Evolutionary conservation across 1,284 basidiomycete species (phyloP).

Genomic region (Ustilago xerochloae): DNA sequence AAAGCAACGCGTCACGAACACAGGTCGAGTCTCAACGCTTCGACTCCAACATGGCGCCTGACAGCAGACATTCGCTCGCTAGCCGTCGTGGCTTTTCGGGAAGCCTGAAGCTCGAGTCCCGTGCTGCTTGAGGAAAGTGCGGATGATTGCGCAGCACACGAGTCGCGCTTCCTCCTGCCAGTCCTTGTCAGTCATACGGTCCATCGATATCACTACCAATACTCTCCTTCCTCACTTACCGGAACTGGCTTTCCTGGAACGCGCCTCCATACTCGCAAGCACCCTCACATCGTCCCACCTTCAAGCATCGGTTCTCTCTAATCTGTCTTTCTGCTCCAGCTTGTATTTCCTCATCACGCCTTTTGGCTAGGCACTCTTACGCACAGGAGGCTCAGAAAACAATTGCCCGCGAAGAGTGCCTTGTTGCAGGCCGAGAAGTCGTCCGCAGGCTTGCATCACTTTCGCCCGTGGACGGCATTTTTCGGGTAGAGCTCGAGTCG

Average conservation of each 20-base stretch:
- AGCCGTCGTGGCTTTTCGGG: slow-evolving; percentile 46
- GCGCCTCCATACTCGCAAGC: slow-evolving; percentile 25
- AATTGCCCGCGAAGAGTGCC: background rate
- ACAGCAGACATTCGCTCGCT: slow-evolving; percentile 27
- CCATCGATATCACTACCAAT: too few species aligned
- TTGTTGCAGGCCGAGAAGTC: background rate
- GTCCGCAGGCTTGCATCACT: background rate
- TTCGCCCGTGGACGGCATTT: background rate
- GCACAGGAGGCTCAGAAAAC: background rate
- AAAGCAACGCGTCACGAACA: background rate
- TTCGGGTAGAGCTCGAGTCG: background rate
- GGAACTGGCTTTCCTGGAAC: slow-evolving; percentile 7
- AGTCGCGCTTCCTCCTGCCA: background rate
- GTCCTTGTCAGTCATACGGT: background rate
- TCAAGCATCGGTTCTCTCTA: slow-evolving; percentile 8
- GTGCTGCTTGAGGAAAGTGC: slow-evolving; percentile 2
- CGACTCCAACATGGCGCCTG: slow-evolving; percentile 17
- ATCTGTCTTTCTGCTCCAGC: background rate
- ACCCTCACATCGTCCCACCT: background rate
- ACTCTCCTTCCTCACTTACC: background rate
- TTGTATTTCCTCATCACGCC: background rate
- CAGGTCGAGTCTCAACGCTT: slow-evolving; percentile 10
- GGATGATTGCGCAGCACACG: background rate
- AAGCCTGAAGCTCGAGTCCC: slow-evolving; percentile 30
- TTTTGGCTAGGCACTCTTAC: background rate